Evolutionary conservation across 495 filamentous ascomycete genomes (phyloP).

Genomic region (Cenococcum geophilum): DNA sequence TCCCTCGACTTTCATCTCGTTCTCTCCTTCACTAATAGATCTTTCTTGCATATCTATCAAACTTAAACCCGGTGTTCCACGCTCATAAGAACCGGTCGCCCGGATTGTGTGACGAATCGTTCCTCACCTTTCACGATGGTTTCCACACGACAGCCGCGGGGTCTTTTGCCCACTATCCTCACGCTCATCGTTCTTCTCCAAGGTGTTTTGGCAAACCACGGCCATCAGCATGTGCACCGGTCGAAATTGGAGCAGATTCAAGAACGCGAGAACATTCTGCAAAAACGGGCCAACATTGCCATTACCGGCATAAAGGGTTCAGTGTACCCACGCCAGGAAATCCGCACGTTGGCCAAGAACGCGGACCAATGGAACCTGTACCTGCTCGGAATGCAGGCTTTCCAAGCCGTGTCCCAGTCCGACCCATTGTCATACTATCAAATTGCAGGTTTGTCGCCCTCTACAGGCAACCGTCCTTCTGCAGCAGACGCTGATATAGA

Average conservation of each 20-base stretch:
- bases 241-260: not conserved
- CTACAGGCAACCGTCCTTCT: not conserved
- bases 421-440: conserved; percentile 55
- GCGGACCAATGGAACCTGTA: conserved; percentile 54
- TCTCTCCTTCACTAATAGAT: not conserved
- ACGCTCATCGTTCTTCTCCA: not conserved
- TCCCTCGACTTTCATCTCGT: not conserved
- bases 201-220: not conserved
- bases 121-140: not conserved
- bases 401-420: conserved; percentile 50
- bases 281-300: conserved; percentile 8
- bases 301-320: conserved; percentile 28
- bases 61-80: no score
- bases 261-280: not conserved
- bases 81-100: no score
- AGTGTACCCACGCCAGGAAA: conserved; percentile 42
- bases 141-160: not conserved
- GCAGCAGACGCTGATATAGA: not conserved
- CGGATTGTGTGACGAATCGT: not conserved
- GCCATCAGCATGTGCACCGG: not conserved
- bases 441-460: conserved; percentile 45
- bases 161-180: not conserved
- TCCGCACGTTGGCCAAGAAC: conserved; percentile 53
- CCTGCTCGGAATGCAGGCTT: conserved; percentile 49
- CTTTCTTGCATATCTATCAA: not conserved